Evolutionary conservation across 2,329 filamentous ascomycete genomes (phyloP).

Genomic region (Penicillium sp.): DNA sequence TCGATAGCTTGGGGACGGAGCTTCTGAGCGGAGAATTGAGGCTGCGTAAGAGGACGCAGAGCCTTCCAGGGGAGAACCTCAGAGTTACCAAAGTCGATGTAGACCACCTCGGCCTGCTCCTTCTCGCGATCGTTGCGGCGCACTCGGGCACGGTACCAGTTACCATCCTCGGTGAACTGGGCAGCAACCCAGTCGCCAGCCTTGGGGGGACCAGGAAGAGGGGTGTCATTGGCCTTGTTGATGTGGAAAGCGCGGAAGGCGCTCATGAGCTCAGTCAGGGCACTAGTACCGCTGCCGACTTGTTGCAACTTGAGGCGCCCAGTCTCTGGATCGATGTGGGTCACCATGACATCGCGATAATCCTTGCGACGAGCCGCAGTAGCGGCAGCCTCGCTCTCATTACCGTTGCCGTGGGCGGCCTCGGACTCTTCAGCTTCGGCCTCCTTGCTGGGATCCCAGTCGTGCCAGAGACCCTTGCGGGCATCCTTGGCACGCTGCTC

Average conservation of each 20-base stretch:
- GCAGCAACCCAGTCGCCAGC: slow-evolving; percentile 86
- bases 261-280: slow-evolving; percentile 80
- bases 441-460: slow-evolving; percentile 89
- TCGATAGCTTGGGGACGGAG: slow-evolving; percentile 84
- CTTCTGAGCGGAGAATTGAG: slow-evolving; percentile 72
- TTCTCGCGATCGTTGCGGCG: slow-evolving; percentile 86
- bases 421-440: slow-evolving; percentile 50
- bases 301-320: slow-evolving; percentile 87
- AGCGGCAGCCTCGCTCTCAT: slow-evolving; percentile 50
- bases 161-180: slow-evolving; percentile 78
- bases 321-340: slow-evolving; percentile 71
- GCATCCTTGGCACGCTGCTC: slow-evolving; percentile 85
- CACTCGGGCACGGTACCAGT: slow-evolving; percentile 92
- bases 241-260: slow-evolving; percentile 88
- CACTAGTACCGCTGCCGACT: slow-evolving; percentile 76
- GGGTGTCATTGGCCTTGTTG: slow-evolving; percentile 70
- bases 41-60: slow-evolving; percentile 71
- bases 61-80: slow-evolving; percentile 81
- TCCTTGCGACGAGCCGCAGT: slow-evolving; percentile 62
- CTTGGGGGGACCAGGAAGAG: slow-evolving; percentile 73
- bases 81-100: slow-evolving; percentile 93
- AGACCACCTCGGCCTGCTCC: slow-evolving; percentile 84
- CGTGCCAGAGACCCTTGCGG: slow-evolving; percentile 82
- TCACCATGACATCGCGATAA: slow-evolving; percentile 90
- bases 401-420: slow-evolving; percentile 44